Conservation (phyloP, 2,329 filamentous ascomycete species). For the Lecanicillium sp. region DNA sequence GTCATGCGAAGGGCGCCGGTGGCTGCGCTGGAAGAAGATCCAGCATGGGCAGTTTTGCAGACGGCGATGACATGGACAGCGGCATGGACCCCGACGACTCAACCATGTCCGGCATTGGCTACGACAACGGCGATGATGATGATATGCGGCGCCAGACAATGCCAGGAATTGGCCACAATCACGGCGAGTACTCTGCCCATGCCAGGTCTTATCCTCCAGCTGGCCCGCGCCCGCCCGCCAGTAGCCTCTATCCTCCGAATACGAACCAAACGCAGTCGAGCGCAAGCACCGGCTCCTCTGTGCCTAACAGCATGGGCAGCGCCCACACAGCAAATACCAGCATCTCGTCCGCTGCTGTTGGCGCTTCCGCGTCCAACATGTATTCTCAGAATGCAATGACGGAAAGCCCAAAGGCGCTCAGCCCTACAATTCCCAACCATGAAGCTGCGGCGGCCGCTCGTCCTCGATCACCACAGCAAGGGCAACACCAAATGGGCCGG, state of each 20-base stretch:
- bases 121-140: constrained; percentile 51
- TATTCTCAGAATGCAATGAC: constrained; percentile 70
- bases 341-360: constrained; percentile 39
- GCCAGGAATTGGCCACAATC: constrained; percentile 46
- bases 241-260: constrained; percentile 56
- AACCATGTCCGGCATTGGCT: constrained; percentile 48
- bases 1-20: constrained; percentile 91
- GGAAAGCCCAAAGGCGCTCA: constrained; percentile 80
- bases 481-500: constrained; percentile 56
- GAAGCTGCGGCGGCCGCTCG: constrained; percentile 43
- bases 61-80: constrained; percentile 63
- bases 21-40: constrained; percentile 88
- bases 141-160: constrained; percentile 61
- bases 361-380: constrained; percentile 44
- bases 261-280: constrained; percentile 47
- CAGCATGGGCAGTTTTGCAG: constrained; percentile 75
- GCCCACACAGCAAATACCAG: constrained; percentile 42
- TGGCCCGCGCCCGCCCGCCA: constrained; percentile 40
- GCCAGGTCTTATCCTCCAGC: constrained; percentile 75
- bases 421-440: constrained; percentile 50
- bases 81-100: constrained; percentile 47
- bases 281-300: constrained; percentile 42
- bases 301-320: constrained; percentile 32
- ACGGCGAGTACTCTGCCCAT: constrained; percentile 50
- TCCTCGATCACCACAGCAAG: constrained; percentile 58